Evolutionary conservation across 495 filamentous ascomycete species (phyloP), one percentile per base, ranked within the genome.

Genomic region (Physcia stellaris): DNA sequence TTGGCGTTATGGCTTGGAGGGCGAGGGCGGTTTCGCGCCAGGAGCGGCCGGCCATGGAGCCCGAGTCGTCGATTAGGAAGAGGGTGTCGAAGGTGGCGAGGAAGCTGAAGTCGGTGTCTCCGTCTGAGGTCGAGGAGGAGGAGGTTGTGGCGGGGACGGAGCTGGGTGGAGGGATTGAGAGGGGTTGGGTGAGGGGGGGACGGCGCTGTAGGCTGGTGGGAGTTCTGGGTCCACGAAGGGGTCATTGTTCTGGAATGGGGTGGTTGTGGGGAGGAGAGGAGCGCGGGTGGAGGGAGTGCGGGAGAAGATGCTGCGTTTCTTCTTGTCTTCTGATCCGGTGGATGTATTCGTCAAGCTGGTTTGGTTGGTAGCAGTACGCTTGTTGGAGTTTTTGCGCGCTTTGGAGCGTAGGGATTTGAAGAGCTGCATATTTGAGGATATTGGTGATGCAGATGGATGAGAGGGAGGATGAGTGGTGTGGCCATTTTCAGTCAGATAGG

Each of bases 1-100:
- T 80, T 0, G 82, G 83, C 0, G 88, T 71, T 57, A 98, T 87
- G 39, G 73, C 66, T 15, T 72, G 62, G 7, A 98, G 71, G 23
- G 83, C 86, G 6, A 64, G 58, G 26, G 69, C 62, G 21, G 81
- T 82, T 59, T 94, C 84, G 15, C 60, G 57, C 90, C 90, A 98
- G 30, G 69, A 70, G 10, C 55, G 46, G 40, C 79, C 83, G n/a
- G 66, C 64, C 90, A 98, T 98, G 54, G 77, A 84, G 22, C 77
- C 72, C 33, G 79, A 85, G 68, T 98, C 90, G 55, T 98, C 90
- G 55, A 98, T 84, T 0, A 98, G 62, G 63, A 98, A 90, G 39
- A 88, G 59, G 21, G 87, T 96, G 67, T 96, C 84, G 58, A 94
- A 96, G 34, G 68, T 68, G n/a, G 48, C 46, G 19, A 96, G 83